These are phyloP conservation scores for Globisporangium cederbergense DNA, from an alignment of 352 stramenopile genomes.

Conservation along the genomic window DNA sequence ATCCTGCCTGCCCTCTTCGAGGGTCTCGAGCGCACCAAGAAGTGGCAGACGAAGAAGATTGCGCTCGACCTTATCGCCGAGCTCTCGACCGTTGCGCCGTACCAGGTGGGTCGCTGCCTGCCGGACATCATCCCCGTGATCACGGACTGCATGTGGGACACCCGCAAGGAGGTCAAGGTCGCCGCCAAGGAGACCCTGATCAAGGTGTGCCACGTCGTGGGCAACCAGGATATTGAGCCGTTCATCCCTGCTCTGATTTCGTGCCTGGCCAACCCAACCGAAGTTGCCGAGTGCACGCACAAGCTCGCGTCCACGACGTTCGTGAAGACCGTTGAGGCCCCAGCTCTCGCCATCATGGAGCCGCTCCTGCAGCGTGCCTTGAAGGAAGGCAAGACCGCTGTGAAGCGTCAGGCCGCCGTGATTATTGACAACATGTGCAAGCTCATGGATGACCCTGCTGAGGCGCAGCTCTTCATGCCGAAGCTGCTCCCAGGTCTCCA, in stretches of 20 bases:
- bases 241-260: conserved; percentile 97
- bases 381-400: conserved; percentile 93
- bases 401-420: conserved; percentile 97
- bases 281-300: conserved; percentile 99
- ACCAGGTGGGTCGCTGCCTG: conserved; percentile 94
- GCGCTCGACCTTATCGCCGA: conserved; percentile 92
- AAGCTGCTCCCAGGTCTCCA: conserved; percentile 96
- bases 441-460: conserved; percentile 96
- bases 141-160: conserved; percentile 99
- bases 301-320: conserved; percentile 98
- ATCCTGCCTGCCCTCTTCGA: conserved; percentile 92
- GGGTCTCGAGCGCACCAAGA: conserved; percentile 78
- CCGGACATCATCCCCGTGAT: conserved; percentile 97
- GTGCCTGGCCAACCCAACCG: conserved; percentile 95
- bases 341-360: conserved; percentile 96
- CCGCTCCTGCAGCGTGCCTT: conserved; percentile 95
- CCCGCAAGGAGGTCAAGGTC: conserved; percentile 97
- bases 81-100: conserved; percentile 91
- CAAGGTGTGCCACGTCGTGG: conserved; percentile 94
- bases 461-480: conserved; percentile 97
- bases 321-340: conserved; percentile 97
- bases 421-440: conserved; percentile 99
- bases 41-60: conserved; percentile 98
- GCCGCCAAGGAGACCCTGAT: conserved; percentile 94
- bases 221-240: conserved; percentile 99